Evolutionary conservation across 768 basidiomycete genomes (phyloP).

Genomic region (Hericium alpestre): DNA sequence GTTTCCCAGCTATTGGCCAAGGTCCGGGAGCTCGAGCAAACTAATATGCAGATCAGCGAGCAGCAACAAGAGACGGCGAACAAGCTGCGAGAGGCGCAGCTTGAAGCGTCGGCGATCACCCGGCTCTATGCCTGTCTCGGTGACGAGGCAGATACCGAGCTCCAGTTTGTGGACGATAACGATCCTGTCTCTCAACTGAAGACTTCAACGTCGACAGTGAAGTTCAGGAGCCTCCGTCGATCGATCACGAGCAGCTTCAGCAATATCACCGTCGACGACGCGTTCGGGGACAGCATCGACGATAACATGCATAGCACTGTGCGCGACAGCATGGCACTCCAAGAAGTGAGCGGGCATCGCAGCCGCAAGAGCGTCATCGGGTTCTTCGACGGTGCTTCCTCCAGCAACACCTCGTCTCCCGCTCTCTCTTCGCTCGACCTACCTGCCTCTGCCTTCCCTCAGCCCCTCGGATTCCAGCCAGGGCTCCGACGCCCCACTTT

Average conservation of each 20-base stretch:
- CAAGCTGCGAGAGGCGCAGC: conserved; percentile 58
- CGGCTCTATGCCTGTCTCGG: conserved; percentile 60
- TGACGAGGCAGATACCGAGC: conserved; percentile 41
- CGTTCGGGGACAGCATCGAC: conserved; percentile 16
- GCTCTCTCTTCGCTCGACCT: conserved; percentile 9
- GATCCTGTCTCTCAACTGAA: conserved; percentile 23
- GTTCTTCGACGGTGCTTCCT: conserved; percentile 35
- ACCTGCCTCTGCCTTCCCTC: conserved; percentile 3
- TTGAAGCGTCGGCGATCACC: conserved; percentile 60
- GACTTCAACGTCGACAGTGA: conserved; percentile 27
- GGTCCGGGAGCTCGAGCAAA: conserved; percentile 66
- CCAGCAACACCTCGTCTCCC: conserved; percentile 1
- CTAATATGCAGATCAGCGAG: conserved; percentile 54
- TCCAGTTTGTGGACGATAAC: conserved; percentile 29
- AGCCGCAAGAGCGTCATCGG: conserved; percentile 49
- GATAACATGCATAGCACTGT: conserved; percentile 20
- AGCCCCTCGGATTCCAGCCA: background rate
- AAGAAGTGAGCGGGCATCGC: conserved; percentile 13
- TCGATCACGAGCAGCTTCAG: conserved; percentile 26
- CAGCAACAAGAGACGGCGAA: conserved; percentile 53
- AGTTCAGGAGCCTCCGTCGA: conserved; percentile 37
- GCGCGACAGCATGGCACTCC: conserved; percentile 6
- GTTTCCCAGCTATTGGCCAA: conserved; percentile 65
- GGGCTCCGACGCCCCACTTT: conserved; percentile 27
- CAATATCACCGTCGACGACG: conserved; percentile 3